Conservation (phyloP, 352 stramenopile species). For the Phytophthora vignae region DNA sequence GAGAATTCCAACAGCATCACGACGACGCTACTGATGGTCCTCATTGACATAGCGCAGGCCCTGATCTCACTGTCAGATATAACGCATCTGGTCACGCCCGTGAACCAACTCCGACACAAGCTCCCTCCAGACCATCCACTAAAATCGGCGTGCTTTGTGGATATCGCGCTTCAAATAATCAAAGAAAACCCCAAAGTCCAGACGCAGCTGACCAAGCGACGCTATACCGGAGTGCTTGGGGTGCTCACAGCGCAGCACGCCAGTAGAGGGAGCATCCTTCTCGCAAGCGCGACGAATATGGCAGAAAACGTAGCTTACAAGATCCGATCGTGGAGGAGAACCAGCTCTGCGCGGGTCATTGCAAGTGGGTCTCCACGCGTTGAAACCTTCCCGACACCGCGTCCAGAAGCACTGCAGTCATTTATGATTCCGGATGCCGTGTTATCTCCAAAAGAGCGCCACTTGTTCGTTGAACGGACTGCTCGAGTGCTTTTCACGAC, state of each 20-base stretch:
- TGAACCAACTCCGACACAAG: neutral
- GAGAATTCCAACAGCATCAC: neutral
- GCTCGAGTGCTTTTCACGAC: conserved; percentile 10
- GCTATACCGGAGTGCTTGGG: neutral
- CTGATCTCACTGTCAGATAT: conserved; percentile 1
- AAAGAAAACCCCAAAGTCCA: neutral
- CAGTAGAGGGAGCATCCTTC: neutral
- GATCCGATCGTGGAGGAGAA: neutral
- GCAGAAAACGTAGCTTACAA: neutral
- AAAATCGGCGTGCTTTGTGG: neutral
- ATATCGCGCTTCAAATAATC: neutral
- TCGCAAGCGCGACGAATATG: neutral
- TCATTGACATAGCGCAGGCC: neutral
- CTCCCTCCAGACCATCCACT: neutral
- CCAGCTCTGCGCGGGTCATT: neutral
- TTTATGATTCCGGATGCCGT: neutral
- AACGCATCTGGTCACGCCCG: neutral
- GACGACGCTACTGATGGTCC: neutral
- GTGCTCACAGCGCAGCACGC: neutral
- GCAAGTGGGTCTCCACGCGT: neutral
- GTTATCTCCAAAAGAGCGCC: neutral
- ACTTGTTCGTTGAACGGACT: neutral
- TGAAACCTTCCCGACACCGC: neutral
- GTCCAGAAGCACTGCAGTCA: neutral
- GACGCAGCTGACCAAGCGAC: neutral